phyloP scores from a whole-genome alignment of 2,329 filamentous ascomycete species.

The Pestalotiopsis sp. region DNA sequence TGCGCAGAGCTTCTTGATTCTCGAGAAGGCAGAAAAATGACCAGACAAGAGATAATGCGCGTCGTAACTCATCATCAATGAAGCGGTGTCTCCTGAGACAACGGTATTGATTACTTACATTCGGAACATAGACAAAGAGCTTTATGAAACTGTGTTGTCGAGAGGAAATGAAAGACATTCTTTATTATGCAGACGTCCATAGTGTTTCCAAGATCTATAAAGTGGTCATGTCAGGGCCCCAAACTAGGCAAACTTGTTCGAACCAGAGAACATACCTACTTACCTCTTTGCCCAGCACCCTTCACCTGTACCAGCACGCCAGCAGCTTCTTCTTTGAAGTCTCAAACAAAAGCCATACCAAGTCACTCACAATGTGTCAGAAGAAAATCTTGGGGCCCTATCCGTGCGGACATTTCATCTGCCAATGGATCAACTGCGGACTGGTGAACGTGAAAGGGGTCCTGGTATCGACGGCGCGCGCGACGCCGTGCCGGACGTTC shows the following conservation, averaged over 20 bases:
- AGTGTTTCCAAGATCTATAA: not conserved
- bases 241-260: not conserved
- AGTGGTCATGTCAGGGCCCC: not conserved
- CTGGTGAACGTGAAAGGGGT: conserved; percentile 15
- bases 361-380: conserved; percentile 13
- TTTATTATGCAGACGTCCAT: not conserved
- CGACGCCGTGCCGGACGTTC: conserved; percentile 14
- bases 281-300: not conserved
- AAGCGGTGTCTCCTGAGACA: not conserved
- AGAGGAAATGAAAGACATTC: not conserved
- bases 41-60: not conserved
- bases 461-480: conserved; percentile 11
- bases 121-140: not conserved
- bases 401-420: conserved; percentile 24
- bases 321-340: too few species aligned
- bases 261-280: not conserved
- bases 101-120: not conserved
- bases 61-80: not conserved
- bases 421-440: conserved; percentile 20
- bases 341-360: not conserved
- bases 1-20: conserved; percentile 19
- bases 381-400: conserved; percentile 18
- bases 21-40: not conserved
- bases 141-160: not conserved
- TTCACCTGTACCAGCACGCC: not conserved